Conservation (phyloP, 2,329 filamentous ascomycete species). For the Phialophora macrospora region DNA sequence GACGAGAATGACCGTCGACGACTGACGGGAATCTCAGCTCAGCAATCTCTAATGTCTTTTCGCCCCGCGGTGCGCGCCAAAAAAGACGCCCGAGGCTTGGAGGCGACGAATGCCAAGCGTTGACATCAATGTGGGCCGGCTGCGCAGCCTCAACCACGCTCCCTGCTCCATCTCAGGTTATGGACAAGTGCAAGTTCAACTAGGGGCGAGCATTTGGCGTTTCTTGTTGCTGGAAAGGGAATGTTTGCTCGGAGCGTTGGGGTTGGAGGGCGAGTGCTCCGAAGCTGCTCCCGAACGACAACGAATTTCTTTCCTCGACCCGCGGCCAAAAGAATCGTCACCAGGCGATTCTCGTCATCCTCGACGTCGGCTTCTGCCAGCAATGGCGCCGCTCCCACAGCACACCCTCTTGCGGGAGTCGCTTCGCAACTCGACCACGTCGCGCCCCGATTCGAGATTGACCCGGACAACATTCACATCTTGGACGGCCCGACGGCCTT, state of each 20-base stretch:
- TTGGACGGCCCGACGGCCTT: constrained; percentile 84
- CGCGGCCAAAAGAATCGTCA: constrained; percentile 17
- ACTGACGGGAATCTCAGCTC: constrained; percentile 19
- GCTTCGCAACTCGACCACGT: constrained; percentile 82
- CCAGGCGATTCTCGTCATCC: constrained; percentile 30
- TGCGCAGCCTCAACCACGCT: not conserved
- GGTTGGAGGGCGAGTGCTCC: constrained; percentile 31
- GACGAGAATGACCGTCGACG: not conserved
- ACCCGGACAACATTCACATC: constrained; percentile 78
- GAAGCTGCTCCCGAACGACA: constrained; percentile 30
- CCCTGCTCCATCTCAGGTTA: not conserved
- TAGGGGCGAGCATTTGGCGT: not conserved
- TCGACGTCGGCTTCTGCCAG: constrained; percentile 27
- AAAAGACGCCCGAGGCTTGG: not conserved
- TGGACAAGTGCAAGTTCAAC: constrained; percentile 10
- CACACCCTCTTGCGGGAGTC: constrained; percentile 61
- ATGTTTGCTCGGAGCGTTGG: constrained; percentile 37
- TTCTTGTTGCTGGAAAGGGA: constrained; percentile 5
- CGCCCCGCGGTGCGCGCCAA: constrained; percentile 2
- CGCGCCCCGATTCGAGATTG: constrained; percentile 86
- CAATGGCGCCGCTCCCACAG: constrained; percentile 47
- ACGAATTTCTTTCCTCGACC: constrained; percentile 14
- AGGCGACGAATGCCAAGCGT: constrained; percentile 4
- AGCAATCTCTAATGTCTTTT: constrained; percentile 14
- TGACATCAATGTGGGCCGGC: constrained; percentile 7